Conservation (phyloP, 2,329 filamentous ascomycete species). For the Ampelomyces quisqualis region DNA sequence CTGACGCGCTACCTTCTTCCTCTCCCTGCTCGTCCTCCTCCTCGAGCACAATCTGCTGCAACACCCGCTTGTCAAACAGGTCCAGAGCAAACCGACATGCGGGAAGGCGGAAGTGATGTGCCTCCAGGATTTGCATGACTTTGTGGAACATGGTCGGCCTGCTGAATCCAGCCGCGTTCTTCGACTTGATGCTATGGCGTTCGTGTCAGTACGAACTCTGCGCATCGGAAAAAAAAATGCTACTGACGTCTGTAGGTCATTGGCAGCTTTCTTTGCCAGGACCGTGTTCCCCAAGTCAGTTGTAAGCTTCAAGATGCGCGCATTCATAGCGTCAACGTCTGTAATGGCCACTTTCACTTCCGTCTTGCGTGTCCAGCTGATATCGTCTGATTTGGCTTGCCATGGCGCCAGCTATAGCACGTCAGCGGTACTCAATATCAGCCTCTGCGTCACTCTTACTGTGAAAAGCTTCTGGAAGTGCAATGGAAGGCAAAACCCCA, state of each 20-base stretch:
- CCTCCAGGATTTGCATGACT: constrained; percentile 80
- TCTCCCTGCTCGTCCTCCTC: constrained; percentile 57
- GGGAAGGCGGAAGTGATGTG: constrained; percentile 83
- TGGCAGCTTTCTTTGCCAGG: constrained; percentile 81
- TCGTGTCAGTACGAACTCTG: constrained; percentile 18
- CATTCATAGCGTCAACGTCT: constrained; percentile 63
- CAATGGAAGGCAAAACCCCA: constrained; percentile 84
- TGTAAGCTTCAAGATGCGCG: constrained; percentile 79
- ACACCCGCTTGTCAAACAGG: constrained; percentile 86
- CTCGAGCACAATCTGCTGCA: constrained; percentile 80
- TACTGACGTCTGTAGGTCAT: constrained; percentile 67
- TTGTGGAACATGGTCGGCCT: constrained; percentile 79
- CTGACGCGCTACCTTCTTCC: constrained; percentile 38
- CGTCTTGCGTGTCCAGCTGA: constrained; percentile 35
- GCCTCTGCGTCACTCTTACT: constrained; percentile 43
- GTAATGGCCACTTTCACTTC: constrained; percentile 59
- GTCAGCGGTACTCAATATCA: constrained; percentile 15
- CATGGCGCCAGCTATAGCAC: constrained; percentile 42
- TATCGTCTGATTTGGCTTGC: constrained; percentile 32
- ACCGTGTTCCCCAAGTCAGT: constrained; percentile 92
- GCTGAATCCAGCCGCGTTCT: constrained; percentile 72
- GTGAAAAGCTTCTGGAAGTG: constrained; percentile 78
- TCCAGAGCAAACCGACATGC: constrained; percentile 90
- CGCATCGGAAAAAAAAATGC: not conserved
- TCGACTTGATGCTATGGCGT: constrained; percentile 65